Evolutionary conservation across 495 filamentous ascomycete species (phyloP), one percentile per base, ranked within the genome.

Genomic region (Astrothelium subdiscretum): DNA sequence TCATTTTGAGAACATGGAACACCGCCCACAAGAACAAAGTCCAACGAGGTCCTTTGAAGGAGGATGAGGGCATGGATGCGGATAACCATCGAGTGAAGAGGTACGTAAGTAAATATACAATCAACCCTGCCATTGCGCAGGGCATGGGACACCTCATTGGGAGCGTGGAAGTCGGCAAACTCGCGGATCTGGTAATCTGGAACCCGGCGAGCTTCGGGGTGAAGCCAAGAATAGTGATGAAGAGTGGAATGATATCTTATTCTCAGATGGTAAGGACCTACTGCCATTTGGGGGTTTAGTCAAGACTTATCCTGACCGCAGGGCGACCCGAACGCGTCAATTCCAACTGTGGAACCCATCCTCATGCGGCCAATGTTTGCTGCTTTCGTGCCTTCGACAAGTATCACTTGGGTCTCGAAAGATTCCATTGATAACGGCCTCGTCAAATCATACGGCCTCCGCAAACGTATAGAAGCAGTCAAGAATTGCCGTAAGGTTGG

Each of bases 21-120:
- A 98, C 94, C 2, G 94, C 94, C 0, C 92, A 96, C 76, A 98
- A 98, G 82, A 98, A 98, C 71, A 97, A 96, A 74, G 68, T 83
- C 15, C 94, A 98, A 75, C 80, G 94, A 6, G 95, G 95, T 0
- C 60, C 73, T 1, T 71, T 98, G 22, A 74, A 78, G 13, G 87
- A 95, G 75, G 94, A 98, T 68, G 80, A 88, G 65, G 88, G 82
- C 40, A 89, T 88, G 0, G 87, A 81, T 11, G 91, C 88, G 0
- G 94, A 98, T 68, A 98, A 98, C 73, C 92, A 89, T 78, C 80
- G 94, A 24, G 95, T 95, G 1, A 96, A 91, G 78, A 74, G 94
- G 11, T 98, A 98, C 72, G 81, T 98, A 35, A 89, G 87, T 77
- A 98, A 98, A 75, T 97, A 97, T 73, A 98, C 94, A 18, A 87